Evolutionary conservation across 805 yeast genomes (phyloP).

Genomic region (Isabelozyma gotoi): DNA sequence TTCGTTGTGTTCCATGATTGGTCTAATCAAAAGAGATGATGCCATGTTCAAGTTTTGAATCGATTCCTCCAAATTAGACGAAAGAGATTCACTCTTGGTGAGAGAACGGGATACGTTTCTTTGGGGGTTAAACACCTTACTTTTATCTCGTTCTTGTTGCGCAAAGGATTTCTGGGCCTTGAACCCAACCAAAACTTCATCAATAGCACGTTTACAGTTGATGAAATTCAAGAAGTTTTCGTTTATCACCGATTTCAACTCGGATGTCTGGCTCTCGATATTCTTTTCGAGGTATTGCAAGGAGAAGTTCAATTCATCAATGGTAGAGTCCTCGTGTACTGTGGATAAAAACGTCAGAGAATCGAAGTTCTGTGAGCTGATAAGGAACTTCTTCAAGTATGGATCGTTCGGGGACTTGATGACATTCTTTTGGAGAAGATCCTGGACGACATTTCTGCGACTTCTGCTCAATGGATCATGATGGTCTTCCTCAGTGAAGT

Average conservation of each 20-base stretch:
- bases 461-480: slow-evolving; percentile 35
- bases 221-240: slow-evolving; percentile 35
- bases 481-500: slow-evolving; percentile 18
- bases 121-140: slow-evolving; percentile 38
- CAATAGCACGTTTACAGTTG: slow-evolving; percentile 38
- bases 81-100: slow-evolving; percentile 22
- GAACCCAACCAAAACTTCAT: slow-evolving; percentile 33
- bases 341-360: slow-evolving; percentile 35
- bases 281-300: slow-evolving; percentile 31
- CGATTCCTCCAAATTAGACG: slow-evolving; percentile 36
- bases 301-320: slow-evolving; percentile 29
- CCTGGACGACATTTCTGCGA: slow-evolving; percentile 27
- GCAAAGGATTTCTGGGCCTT: slow-evolving; percentile 32
- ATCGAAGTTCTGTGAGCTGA: slow-evolving; percentile 35
- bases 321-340: slow-evolving; percentile 36
- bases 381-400: slow-evolving; percentile 27
- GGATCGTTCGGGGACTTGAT: slow-evolving; percentile 30
- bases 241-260: slow-evolving; percentile 36
- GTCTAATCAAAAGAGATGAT: slow-evolving; percentile 38
- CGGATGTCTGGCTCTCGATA: slow-evolving; percentile 33
- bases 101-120: slow-evolving; percentile 6
- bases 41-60: slow-evolving; percentile 37
- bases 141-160: slow-evolving; percentile 33
- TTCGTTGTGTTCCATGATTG: slow-evolving; percentile 37
- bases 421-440: slow-evolving; percentile 21